phyloP scores from a whole-genome alignment of 805 yeast genomes.

The Isabelozyma heimii region DNA sequence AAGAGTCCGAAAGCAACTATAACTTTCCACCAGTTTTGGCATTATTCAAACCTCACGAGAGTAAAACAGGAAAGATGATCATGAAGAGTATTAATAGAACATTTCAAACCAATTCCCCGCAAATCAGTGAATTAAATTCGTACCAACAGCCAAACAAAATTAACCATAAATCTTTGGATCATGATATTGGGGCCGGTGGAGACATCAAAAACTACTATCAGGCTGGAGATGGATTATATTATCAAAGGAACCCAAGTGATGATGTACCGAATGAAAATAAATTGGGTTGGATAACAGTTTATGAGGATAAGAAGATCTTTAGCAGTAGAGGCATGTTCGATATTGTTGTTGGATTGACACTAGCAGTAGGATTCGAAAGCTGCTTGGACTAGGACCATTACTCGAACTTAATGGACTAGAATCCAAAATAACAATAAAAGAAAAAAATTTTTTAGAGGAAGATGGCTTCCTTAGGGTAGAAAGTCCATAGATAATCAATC shows the following conservation, averaged over 20 bases:
- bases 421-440: too few relatives aligned
- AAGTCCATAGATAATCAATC: too few relatives aligned
- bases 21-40: constrained; percentile 30
- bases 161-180: constrained; percentile 11
- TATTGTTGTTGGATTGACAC: constrained; percentile 48
- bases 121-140: constrained; percentile 1
- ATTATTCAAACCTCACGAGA: constrained; percentile 41
- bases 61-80: constrained; percentile 34
- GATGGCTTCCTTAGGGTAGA: too few relatives aligned
- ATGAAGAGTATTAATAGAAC: constrained; percentile 29
- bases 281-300: constrained; percentile 64
- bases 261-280: constrained; percentile 61
- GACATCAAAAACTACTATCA: constrained; percentile 30
- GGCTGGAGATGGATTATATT: constrained; percentile 57
- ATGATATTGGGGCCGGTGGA: constrained; percentile 21
- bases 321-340: constrained; percentile 49
- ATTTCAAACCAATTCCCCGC: constrained; percentile 1
- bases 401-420: too few relatives aligned
- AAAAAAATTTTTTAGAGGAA: too few relatives aligned
- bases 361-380: constrained; percentile 45
- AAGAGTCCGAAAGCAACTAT: constrained; percentile 5
- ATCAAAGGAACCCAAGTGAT: constrained; percentile 47
- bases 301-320: constrained; percentile 39
- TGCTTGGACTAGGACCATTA: not conserved
- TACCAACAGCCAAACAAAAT: constrained; percentile 3